Evolutionary conservation across 768 basidiomycete species (phyloP), one percentile per base, ranked within the genome.

Genomic region (Boletus rubroflammeus): DNA sequence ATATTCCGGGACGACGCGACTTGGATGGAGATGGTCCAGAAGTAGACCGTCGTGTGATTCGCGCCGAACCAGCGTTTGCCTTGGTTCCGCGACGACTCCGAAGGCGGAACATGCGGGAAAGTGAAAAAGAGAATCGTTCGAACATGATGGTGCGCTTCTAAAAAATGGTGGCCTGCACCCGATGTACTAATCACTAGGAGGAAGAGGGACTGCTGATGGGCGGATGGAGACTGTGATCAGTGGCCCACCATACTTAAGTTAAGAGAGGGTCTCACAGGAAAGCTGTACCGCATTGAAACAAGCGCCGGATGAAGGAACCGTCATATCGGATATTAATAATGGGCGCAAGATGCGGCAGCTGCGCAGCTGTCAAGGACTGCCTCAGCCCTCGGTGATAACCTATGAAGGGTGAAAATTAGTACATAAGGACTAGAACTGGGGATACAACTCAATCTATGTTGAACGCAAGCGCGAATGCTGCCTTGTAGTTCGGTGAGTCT

Each of bases 101-200:
- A 32, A 60, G 28, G 43, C 62, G 59, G 35, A 67, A 59, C 5
- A 66, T 15, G 36, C 59, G 67, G 13, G 54, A 36, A 19, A 68
- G 38, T 3, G 53, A 29, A 3, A 59, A 52, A 2, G 57, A 58
- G 26, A 65, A 41, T 31, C 63, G 60, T 28, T n/a, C 14, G 32
- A 63, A 58, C 65, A 66, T 67, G 25, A 11, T 39, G 21, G 1
- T 17, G 11, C 0, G 10, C 41, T 23, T 23, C 29, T 46, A 11
- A 35, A n/a, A 50, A 23, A 32, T 26, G 56, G 50, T 53, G 17
- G 15, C 61, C 63, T 19, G 61, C 63, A 59, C 63, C 57, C 2
- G 21, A 42, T 34, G 19, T n/a, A n/a, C n/a, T 23, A 44, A 38
- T 35, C 10, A 29, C n/a, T 6, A 28, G 26, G 23, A 23, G 32